Conservation (phyloP, 192 early-diverging fungal species). For the Thoreauomyces humboldtii region DNA sequence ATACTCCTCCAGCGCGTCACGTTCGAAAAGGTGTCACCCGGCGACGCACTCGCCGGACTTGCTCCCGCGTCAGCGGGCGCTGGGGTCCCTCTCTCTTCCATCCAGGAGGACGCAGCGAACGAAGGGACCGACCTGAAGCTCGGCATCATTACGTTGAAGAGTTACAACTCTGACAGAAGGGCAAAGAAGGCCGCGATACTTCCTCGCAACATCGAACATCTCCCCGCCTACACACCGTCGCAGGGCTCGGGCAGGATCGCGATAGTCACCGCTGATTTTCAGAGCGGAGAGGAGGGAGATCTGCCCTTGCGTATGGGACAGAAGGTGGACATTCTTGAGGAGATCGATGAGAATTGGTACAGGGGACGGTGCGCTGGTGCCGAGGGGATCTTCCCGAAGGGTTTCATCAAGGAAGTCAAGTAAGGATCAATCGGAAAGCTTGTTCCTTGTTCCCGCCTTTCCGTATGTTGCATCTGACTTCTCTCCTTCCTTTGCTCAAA, state of each 20-base stretch:
- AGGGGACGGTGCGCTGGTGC: neutral
- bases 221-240: neutral
- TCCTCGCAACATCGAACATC: too few relatives aligned
- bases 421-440: too few relatives aligned
- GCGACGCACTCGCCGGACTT: slow-evolving; percentile 3
- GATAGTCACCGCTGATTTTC: slow-evolving; percentile 19
- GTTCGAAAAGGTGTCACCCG: slow-evolving; percentile 18
- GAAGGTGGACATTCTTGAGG: slow-evolving; percentile 19
- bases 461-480: too few relatives aligned
- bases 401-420: slow-evolving; percentile 10
- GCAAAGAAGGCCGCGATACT: neutral
- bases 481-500: too few relatives aligned
- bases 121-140: neutral
- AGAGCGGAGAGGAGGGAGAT: slow-evolving; percentile 15
- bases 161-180: neutral
- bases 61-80: neutral
- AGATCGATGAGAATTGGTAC: slow-evolving; percentile 27
- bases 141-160: slow-evolving; percentile 1
- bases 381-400: slow-evolving; percentile 24
- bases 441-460: too few relatives aligned
- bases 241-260: neutral
- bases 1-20: slow-evolving; percentile 11
- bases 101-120: neutral
- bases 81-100: neutral
- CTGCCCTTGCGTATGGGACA: slow-evolving; percentile 8